Percentiles rank a stretch among this genome's conserved stretches.
Evolutionary conservation across 2,329 filamentous ascomycete genomes (phyloP).

Genomic region (Thielaviopsis populi): DNA sequence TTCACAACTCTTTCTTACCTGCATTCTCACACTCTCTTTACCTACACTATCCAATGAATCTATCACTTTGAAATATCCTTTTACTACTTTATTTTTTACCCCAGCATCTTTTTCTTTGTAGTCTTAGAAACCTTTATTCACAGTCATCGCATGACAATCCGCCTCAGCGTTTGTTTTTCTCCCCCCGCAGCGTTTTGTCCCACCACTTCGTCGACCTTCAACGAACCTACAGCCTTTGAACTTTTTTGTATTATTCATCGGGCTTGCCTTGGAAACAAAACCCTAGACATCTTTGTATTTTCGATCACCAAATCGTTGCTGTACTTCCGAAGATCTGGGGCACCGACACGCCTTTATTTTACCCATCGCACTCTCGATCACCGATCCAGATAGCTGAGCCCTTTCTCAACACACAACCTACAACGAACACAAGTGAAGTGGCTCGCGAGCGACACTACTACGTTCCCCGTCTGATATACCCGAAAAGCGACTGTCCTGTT

Average conservation of each 20-base stretch:
- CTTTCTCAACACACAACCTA: too few relatives aligned
- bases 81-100: too few relatives aligned
- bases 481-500: too few relatives aligned
- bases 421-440: too few relatives aligned
- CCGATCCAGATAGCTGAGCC: too few relatives aligned
- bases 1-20: not conserved
- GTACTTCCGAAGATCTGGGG: not conserved
- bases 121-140: not conserved
- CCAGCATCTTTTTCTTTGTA: not conserved
- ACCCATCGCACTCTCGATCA: too few relatives aligned
- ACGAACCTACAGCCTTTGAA: not conserved
- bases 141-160: not conserved
- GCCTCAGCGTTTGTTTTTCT: not conserved
- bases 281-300: not conserved
- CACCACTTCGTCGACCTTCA: not conserved
- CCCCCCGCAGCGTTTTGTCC: slow-evolving; percentile 3
- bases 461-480: too few relatives aligned
- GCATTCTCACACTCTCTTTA: not conserved
- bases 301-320: not conserved
- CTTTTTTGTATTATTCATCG: not conserved
- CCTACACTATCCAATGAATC: not conserved
- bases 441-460: too few relatives aligned
- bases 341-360: not conserved
- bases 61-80: not conserved
- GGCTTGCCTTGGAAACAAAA: too few relatives aligned